These are phyloP conservation scores for Sugiyamaella mastotermitis DNA, from an alignment of 805 yeast species.

Conservation along the genomic window DNA sequence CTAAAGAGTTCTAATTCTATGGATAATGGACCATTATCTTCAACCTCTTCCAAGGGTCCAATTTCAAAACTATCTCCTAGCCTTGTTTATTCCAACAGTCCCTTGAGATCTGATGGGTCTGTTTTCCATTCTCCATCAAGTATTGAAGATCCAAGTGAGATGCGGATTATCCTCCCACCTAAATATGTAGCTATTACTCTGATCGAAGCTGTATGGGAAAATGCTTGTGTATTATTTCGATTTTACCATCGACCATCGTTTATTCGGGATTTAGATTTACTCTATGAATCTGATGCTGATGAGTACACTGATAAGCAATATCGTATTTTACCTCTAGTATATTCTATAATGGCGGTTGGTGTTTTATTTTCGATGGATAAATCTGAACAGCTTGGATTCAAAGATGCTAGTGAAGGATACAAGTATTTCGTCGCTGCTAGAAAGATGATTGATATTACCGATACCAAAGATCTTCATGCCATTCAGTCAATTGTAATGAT, in stretches of 20 bases:
- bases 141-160: slow-evolving; percentile 37
- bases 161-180: slow-evolving; percentile 67
- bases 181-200: slow-evolving; percentile 65
- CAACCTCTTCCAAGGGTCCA: background rate
- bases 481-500: slow-evolving; percentile 85
- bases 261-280: slow-evolving; percentile 62
- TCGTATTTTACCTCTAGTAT: slow-evolving; percentile 70
- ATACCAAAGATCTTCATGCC: slow-evolving; percentile 73
- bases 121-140: slow-evolving; percentile 15
- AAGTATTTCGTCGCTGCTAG: slow-evolving; percentile 76
- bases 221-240: slow-evolving; percentile 78
- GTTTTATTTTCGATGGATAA: slow-evolving; percentile 52
- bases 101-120: slow-evolving; percentile 3
- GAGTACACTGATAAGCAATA: slow-evolving; percentile 68
- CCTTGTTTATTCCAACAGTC: background rate
- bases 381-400: slow-evolving; percentile 37
- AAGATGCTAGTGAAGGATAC: slow-evolving; percentile 54
- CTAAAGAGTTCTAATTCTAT: background rate
- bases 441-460: slow-evolving; percentile 72
- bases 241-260: slow-evolving; percentile 84
- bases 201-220: slow-evolving; percentile 73
- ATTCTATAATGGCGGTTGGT: slow-evolving; percentile 86
- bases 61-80: slow-evolving; percentile 3
- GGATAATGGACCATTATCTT: slow-evolving; percentile 1
- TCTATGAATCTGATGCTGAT: slow-evolving; percentile 70